These are phyloP conservation scores for Helichrysum umbraculigerum DNA, from an alignment of 129 eudicot genomes.

Conservation along the genomic window DNA sequence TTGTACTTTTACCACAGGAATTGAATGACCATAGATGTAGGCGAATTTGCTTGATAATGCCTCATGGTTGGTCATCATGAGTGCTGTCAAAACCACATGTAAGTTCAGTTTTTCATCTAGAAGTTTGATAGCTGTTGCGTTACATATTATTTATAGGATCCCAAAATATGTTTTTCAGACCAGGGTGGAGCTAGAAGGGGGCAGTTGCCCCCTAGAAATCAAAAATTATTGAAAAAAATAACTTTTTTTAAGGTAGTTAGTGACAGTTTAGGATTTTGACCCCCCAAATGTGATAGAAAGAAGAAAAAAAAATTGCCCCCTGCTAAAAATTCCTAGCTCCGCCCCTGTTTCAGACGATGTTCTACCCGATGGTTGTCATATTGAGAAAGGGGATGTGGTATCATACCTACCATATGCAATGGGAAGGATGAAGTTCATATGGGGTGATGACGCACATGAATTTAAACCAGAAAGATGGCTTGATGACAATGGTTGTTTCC, in stretches of 20 bases:
- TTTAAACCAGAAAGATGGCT: slow-evolving; percentile 73
- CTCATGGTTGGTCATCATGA: neutral
- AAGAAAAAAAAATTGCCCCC: no score
- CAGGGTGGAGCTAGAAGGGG: no score
- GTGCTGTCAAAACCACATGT: neutral
- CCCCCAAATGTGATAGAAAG: no score
- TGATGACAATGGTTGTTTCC: slow-evolving; percentile 55
- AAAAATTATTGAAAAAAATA: no score
- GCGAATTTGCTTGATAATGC: neutral
- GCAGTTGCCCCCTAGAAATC: no score
- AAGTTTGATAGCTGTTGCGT: neutral
- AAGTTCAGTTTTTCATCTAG: neutral
- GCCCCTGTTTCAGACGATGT: slow-evolving; percentile 66
- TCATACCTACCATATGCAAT: slow-evolving; percentile 72
- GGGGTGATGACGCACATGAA: slow-evolving; percentile 51
- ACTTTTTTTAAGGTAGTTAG: no score
- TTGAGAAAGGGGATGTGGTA: slow-evolving; percentile 59
- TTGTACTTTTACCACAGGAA: no score
- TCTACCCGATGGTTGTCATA: slow-evolving; percentile 60
- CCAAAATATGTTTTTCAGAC: slow-evolving; percentile 57
- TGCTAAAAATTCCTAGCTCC: no score
- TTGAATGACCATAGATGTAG: no score
- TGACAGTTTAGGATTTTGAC: no score
- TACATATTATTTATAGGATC: slow-evolving; percentile 37
- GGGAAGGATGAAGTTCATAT: slow-evolving; percentile 23